Conservation (phyloP, 306 rosid genomes). For the Oemleria cerasiformis region DNA sequence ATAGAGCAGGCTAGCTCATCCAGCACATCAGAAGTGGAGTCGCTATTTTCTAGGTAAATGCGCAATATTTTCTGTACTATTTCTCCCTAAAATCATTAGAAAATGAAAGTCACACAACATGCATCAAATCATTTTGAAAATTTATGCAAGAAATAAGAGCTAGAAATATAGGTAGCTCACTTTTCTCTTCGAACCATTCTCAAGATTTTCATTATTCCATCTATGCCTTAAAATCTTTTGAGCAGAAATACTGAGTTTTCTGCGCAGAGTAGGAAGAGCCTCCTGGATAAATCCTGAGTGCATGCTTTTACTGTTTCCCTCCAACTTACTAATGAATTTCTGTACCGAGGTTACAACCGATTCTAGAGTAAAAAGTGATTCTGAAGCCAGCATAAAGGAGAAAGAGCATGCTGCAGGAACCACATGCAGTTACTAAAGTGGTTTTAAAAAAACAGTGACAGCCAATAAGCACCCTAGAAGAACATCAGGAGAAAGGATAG, state of each 20-base stretch:
- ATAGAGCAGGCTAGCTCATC: conserved; percentile 27
- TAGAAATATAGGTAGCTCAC: conserved; percentile 17
- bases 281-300: conserved; percentile 20
- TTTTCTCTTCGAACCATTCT: conserved; percentile 30
- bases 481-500: conserved; percentile 4
- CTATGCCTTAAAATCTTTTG: conserved; percentile 33
- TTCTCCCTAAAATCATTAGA: conserved; percentile 31
- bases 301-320: conserved; percentile 23
- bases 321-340: conserved; percentile 22
- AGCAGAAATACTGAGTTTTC: conserved; percentile 36
- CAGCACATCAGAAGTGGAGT: conserved; percentile 33
- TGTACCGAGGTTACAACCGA: conserved; percentile 24
- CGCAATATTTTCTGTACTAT: conserved; percentile 32
- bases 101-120: background rate
- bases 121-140: background rate
- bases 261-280: conserved; percentile 26
- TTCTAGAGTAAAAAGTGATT: conserved; percentile 38
- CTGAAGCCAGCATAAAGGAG: conserved; percentile 39
- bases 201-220: conserved; percentile 30
- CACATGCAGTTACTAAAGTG: conserved; percentile 3
- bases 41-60: conserved; percentile 37
- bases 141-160: background rate
- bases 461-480: conserved; percentile 2
- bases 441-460: background rate
- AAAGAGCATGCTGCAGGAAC: conserved; percentile 35